phyloP scores from a whole-genome alignment of 495 filamentous ascomycete genomes.

The Friedmanniomyces endolithicus region DNA sequence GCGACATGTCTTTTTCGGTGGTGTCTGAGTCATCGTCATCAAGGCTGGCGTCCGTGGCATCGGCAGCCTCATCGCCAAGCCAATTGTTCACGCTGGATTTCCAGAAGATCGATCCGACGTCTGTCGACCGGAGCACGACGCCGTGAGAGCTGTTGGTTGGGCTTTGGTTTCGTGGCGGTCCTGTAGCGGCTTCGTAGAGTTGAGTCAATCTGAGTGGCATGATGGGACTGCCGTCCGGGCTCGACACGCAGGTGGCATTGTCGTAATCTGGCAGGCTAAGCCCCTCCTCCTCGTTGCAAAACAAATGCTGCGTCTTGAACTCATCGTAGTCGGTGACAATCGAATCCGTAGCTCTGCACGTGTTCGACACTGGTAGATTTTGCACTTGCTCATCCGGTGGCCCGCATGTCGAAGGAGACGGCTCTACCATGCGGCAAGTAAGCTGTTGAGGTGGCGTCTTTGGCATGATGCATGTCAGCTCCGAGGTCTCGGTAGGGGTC shows the following conservation, averaged over 20 bases:
- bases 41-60: constrained; percentile 1
- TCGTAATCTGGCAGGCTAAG: constrained; percentile 2
- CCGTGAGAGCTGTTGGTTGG: neutral
- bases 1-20: neutral
- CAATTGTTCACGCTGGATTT: neutral
- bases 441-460: neutral
- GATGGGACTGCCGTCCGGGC: neutral
- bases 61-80: neutral
- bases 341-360: neutral
- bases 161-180: neutral
- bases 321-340: constrained; percentile 7
- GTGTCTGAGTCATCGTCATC: neutral
- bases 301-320: constrained; percentile 9
- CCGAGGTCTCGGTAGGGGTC: neutral
- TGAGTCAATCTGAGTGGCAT: neutral
- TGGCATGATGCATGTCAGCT: neutral
- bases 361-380: neutral
- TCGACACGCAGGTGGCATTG: neutral
- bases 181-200: neutral
- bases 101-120: constrained; percentile 3
- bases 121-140: neutral
- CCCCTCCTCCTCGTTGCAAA: neutral
- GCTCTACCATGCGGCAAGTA: neutral
- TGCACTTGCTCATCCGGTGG: neutral
- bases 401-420: neutral